Conservation (phyloP, 768 basidiomycete species). For the Tylopilus balloui region DNA sequence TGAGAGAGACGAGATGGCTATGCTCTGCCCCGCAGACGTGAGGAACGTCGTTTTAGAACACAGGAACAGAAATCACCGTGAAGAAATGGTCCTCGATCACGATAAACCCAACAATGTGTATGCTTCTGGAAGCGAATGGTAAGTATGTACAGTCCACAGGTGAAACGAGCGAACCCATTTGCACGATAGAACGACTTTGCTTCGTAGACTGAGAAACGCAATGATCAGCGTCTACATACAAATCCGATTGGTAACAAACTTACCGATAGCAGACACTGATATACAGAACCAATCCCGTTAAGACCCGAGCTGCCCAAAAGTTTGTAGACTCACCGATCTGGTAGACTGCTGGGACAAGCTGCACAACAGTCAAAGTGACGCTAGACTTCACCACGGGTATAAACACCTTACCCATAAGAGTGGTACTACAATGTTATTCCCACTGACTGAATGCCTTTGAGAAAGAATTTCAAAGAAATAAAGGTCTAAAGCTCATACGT, state of each 20-base stretch:
- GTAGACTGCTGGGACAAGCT: not conserved
- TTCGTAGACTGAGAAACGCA: not conserved
- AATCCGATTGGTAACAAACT: not conserved
- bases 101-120: not conserved
- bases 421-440: constrained; percentile 1
- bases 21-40: not conserved
- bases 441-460: constrained; percentile 2
- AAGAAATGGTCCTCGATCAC: not conserved
- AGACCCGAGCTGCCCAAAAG: not conserved
- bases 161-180: not conserved
- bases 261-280: not conserved
- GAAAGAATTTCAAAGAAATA: not conserved
- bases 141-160: not conserved
- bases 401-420: constrained; percentile 6
- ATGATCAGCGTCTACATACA: not conserved
- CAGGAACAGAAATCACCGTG: not conserved
- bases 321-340: constrained; percentile 3
- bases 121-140: not conserved
- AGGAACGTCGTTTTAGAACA: not conserved
- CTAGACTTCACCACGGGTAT: not conserved
- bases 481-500: not conserved
- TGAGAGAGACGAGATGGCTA: not conserved
- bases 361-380: not conserved
- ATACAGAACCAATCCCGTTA: not conserved
- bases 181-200: not conserved